Evolutionary conservation across 2,329 filamentous ascomycete genomes (phyloP).

Genomic region (Metarhizium robertsii): DNA sequence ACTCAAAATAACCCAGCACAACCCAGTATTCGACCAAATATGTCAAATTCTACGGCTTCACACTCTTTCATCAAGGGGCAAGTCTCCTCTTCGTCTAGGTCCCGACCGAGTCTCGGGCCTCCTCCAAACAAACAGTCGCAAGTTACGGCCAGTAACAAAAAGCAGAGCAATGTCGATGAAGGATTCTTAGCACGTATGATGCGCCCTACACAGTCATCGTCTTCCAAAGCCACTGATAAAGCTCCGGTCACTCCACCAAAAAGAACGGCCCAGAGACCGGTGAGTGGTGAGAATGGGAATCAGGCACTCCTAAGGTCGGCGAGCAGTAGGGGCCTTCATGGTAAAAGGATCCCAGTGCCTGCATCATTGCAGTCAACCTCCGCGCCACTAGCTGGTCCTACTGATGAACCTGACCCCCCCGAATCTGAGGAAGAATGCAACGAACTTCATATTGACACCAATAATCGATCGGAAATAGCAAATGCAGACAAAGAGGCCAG

Average conservation of each 20-base stretch:
- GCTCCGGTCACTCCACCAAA: constrained; percentile 38
- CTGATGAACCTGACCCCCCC: neutral
- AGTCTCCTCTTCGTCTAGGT: constrained; percentile 32
- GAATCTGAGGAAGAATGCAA: neutral
- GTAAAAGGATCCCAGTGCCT: neutral
- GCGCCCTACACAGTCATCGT: constrained; percentile 62
- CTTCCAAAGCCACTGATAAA: constrained; percentile 60
- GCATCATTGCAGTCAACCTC: neutral
- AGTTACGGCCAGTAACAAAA: constrained; percentile 13
- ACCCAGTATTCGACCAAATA: constrained; percentile 10
- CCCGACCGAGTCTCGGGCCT: constrained; percentile 45
- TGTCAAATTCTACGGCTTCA: constrained; percentile 8
- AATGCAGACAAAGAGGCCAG: too few species aligned
- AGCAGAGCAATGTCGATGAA: constrained; percentile 52
- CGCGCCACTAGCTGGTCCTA: neutral
- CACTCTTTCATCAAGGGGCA: constrained; percentile 31
- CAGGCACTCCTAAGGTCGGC: neutral
- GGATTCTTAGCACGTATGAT: constrained; percentile 75
- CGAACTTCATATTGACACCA: too few species aligned
- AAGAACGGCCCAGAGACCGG: constrained; percentile 20
- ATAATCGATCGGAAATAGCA: too few species aligned
- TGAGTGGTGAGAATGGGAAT: neutral
- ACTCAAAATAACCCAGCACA: constrained; percentile 21
- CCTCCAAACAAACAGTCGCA: constrained; percentile 42
- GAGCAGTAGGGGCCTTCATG: neutral